Conservation (phyloP, 495 filamentous ascomycete genomes). For the Aspergillus bertholletiae region DNA sequence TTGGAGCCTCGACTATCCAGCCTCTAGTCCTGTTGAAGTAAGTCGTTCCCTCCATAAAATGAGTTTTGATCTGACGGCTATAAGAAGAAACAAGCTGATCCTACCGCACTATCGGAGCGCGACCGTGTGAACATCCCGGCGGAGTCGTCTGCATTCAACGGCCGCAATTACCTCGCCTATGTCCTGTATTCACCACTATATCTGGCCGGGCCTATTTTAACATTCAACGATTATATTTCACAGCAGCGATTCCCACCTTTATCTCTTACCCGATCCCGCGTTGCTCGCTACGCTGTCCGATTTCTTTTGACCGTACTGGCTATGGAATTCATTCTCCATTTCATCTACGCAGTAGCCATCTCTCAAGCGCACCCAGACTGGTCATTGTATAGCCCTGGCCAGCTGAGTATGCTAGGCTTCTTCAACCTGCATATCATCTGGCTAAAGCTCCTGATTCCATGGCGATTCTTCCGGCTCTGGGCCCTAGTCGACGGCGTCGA, state of each 20-base stretch:
- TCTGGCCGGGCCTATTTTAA: constrained; percentile 87
- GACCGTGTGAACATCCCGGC: constrained; percentile 80
- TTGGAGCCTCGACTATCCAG: constrained; percentile 73
- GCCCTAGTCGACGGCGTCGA: constrained; percentile 84
- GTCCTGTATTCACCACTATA: constrained; percentile 89
- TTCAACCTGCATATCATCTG: constrained; percentile 98
- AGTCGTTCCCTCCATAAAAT: constrained; percentile 20
- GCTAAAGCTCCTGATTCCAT: constrained; percentile 95
- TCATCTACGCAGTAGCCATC: constrained; percentile 90
- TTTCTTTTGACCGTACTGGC: constrained; percentile 75
- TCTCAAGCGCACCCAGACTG: constrained; percentile 75
- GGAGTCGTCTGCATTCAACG: constrained; percentile 59
- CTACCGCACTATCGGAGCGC: constrained; percentile 75
- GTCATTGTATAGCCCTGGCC: constrained; percentile 79
- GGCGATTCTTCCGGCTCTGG: constrained; percentile 98
- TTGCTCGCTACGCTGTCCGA: constrained; percentile 76
- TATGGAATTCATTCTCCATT: constrained; percentile 95
- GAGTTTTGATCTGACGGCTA: constrained; percentile 52
- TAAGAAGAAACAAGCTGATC: constrained; percentile 99
- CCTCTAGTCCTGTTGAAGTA: constrained; percentile 79
- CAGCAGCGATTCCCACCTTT: constrained; percentile 71
- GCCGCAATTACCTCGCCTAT: constrained; percentile 87
- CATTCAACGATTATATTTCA: constrained; percentile 97
- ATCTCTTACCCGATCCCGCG: constrained; percentile 63
- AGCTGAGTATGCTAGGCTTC: constrained; percentile 87